Conservation (phyloP, 495 filamentous ascomycete genomes). For the Hypoxylon fragiforme region DNA sequence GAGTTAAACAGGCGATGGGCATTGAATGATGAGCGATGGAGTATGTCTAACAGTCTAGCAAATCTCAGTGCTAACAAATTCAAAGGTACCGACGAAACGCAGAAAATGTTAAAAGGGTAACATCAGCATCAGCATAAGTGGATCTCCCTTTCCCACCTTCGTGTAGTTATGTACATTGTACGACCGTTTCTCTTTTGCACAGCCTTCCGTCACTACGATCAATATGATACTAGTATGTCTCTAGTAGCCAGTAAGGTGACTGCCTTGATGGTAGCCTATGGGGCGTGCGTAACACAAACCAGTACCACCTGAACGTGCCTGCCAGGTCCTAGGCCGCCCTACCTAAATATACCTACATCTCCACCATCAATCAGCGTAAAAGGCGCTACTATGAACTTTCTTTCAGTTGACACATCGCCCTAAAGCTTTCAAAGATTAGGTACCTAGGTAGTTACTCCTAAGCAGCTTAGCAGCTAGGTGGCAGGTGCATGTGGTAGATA, state of each 20-base stretch:
- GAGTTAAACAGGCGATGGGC: no score
- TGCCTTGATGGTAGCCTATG: neutral
- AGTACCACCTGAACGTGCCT: slow-evolving; percentile 1
- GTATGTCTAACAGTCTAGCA: slow-evolving; percentile 5
- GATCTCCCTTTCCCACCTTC: slow-evolving; percentile 23
- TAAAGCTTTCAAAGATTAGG: neutral
- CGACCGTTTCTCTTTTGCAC: slow-evolving; percentile 21
- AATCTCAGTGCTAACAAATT: no score
- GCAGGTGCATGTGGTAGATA: no score
- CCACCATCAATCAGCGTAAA: neutral
- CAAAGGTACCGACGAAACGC: slow-evolving; percentile 20
- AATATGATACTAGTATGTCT: no score
- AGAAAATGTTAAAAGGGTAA: slow-evolving; percentile 30
- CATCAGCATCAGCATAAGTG: slow-evolving; percentile 24
- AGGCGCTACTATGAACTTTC: neutral
- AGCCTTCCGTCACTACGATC: slow-evolving; percentile 19
- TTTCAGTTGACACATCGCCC: slow-evolving; percentile 13
- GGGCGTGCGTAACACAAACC: slow-evolving; percentile 9
- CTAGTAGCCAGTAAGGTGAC: slow-evolving; percentile 13
- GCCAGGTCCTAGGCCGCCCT: no score
- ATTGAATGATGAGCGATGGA: slow-evolving; percentile 6
- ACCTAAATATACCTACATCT: no score
- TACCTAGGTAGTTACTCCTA: slow-evolving; percentile 1
- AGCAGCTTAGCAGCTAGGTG: no score
- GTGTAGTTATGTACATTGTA: no score